Evolutionary conservation across 331 rosid genomes (phyloP), one percentile per base, ranked within the genome.

Genomic region (Ulmus americana): DNA sequence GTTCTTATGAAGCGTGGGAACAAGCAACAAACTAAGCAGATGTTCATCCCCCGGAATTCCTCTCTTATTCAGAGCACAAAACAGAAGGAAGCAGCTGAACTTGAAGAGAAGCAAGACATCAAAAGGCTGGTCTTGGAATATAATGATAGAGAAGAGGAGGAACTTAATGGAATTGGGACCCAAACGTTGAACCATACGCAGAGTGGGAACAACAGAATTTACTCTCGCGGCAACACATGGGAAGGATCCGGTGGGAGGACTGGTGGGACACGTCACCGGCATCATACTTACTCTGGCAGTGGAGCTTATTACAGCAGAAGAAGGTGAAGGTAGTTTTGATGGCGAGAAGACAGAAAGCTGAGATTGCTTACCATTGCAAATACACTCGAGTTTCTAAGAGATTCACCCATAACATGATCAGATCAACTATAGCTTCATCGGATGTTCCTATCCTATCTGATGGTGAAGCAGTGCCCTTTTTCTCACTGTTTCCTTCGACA

Each of bases 1-100:
- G 99, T 94, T 74, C 97, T 94, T 65, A 95, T 94, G 77, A 94
- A 90, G 87, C 97, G 99, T 63, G 99, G 99, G 65, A 94, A 84
- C 90, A 89, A 90, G 80, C 99, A 94, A 72, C 97, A 94, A 70
- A 94, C 95, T 1, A 87, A 85, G 74, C 95, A 94, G 80, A 94
- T 94, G 99, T 84, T 63, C 80, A 84, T 94, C 77, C 99, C 99
- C 5, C 80, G 94, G 58, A 85, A 90, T 79, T 81, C 91, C 68
- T 79, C 91, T 14, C 94, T 94, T 57, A 80, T 94, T 43, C 99
- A 87, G 85, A 87, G 95, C 79, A 90, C 99, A 12, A 94, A 94
- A 79, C 99, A 89, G 81, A 94, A 94, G 73, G 99, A 90, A 81
- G 99, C 99, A 50, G 99, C 90, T 6, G 95, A 94, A 74, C 87